Base-by-base conservation (phyloP, 345 rosid genomes). In the Sisymbrium altissimum region DNA sequence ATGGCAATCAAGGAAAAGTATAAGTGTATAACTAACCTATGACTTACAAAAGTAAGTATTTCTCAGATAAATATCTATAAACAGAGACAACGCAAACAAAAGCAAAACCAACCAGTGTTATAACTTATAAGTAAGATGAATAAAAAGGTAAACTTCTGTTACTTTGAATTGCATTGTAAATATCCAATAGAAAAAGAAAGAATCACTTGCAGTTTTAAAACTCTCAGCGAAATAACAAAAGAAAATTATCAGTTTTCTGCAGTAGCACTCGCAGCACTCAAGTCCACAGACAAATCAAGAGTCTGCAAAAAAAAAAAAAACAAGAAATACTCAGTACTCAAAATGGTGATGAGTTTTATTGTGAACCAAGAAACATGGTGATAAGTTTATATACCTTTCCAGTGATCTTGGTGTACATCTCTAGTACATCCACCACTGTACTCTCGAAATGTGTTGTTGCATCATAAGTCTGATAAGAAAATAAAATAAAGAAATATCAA, bases 391-490 rank as follows among this genome's bases (percentile, higher is more conserved):
- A 33, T 77, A 93, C 97, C 97, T 91, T 93, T 71, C 98, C 96
- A 50, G 96, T 93, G 58, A 93, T 91, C 81, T 79, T 88, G 64
- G 77, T 81, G 77, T 93, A 93, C 86, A 85, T 86, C 64, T 80
- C 80, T 57, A 93, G 84, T 60, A 93, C 97, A 80, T 91, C 94
- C 6, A 43, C 69, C 43, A 89, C 91, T 1, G 97, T 93, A 66
- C 87, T 81, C 84, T 88, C 97, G 64, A 93, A 88, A 71, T 93
- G 98, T 48, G 97, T 87, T n/a, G 97, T 86, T 73, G 90, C 86
- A 71, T 91, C 95, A 63, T 88, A 94, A 64, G 87, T 84, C 97
- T 94, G 85, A 25, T 53, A 53, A 58, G 4, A 54, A 13, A 45
- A 55, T 77, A 66, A 71, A 54, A 5, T 52, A 58, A 14, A 58